phyloP scores from a whole-genome alignment of 495 filamentous ascomycete species.

The Lophiotrema nucula region DNA sequence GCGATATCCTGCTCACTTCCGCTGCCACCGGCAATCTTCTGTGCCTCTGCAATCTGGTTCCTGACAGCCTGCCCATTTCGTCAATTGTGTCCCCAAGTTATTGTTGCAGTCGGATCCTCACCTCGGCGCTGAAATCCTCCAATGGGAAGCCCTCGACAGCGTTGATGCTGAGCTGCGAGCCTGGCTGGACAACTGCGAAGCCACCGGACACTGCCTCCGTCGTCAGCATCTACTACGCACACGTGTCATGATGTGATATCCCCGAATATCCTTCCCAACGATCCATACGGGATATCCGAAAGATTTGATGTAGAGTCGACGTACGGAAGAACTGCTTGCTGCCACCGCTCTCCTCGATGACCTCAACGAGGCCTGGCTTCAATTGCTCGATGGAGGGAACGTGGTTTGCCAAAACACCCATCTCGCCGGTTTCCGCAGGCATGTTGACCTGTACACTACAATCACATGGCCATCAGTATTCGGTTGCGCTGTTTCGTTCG shows the following conservation, averaged over 20 bases:
- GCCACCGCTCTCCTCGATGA: conserved; percentile 87
- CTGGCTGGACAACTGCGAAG: conserved; percentile 94
- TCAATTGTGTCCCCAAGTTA: too few species aligned
- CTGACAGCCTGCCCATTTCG: conserved; percentile 53
- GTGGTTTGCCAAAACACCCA: conserved; percentile 99
- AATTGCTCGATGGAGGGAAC: conserved; percentile 99
- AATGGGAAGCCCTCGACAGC: conserved; percentile 91
- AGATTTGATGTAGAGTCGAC: conserved; percentile 44
- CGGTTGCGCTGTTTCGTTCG: conserved; percentile 4
- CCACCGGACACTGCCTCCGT: conserved; percentile 77
- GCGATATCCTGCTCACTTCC: conserved; percentile 97
- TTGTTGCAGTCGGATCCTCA: conserved; percentile 44
- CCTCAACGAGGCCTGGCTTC: conserved; percentile 90
- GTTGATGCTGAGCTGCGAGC: conserved; percentile 94
- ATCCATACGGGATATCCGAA: too few species aligned
- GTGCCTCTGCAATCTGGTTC: conserved; percentile 84
- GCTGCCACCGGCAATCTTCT: conserved; percentile 86
- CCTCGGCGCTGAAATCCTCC: conserved; percentile 91
- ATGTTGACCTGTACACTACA: conserved; percentile 96
- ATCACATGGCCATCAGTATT: conserved; percentile 31
- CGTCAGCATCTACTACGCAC: conserved; percentile 3
- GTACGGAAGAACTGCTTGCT: conserved; percentile 99
- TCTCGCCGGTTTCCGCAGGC: conserved; percentile 94
- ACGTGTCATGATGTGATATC: too few species aligned
- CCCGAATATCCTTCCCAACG: too few species aligned